These are phyloP conservation scores for Cordyceps sp. DNA, from an alignment of 2,329 filamentous ascomycete genomes.

Conservation along the genomic window DNA sequence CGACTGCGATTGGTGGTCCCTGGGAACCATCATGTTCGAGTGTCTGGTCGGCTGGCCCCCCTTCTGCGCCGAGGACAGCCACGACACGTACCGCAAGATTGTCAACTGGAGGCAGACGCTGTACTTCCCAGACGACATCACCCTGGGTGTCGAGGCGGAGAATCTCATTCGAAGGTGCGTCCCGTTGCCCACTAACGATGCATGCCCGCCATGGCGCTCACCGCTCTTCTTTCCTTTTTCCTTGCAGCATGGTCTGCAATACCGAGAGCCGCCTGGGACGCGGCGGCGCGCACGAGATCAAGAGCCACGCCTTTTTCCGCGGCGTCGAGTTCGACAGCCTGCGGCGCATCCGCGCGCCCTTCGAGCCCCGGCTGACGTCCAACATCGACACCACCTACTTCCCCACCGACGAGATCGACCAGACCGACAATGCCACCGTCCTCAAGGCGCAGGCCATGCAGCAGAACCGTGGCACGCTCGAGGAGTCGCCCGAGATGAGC, in stretches of 20 bases:
- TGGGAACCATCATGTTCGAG: conserved; percentile 99
- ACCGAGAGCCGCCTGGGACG: conserved; percentile 81
- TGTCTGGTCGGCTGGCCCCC: conserved; percentile 97
- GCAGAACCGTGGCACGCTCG: conserved; percentile 43
- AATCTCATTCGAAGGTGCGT: conserved; percentile 77
- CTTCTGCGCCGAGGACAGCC: conserved; percentile 94
- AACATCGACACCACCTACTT: conserved; percentile 97
- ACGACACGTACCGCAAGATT: conserved; percentile 98
- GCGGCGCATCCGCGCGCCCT: conserved; percentile 83
- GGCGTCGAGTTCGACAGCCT: conserved; percentile 91
- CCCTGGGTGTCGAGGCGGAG: conserved; percentile 75
- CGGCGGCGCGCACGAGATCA: conserved; percentile 79
- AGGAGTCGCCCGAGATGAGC: conserved; percentile 86
- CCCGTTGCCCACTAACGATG: not conserved
- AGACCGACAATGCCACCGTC: conserved; percentile 81
- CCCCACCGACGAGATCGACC: conserved; percentile 95
- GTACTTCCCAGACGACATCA: conserved; percentile 93
- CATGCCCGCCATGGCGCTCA: not conserved
- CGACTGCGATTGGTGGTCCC: conserved; percentile 97
- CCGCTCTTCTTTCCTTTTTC: conserved; percentile 4
- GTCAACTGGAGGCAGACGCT: conserved; percentile 94
- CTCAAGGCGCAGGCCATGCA: conserved; percentile 71
- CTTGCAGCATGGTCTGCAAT: conserved; percentile 71
- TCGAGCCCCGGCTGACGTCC: conserved; percentile 83
- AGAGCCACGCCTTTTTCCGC: conserved; percentile 87